Conservation (phyloP, 2,329 filamentous ascomycete species). For the Claviceps fusiformis region DNA sequence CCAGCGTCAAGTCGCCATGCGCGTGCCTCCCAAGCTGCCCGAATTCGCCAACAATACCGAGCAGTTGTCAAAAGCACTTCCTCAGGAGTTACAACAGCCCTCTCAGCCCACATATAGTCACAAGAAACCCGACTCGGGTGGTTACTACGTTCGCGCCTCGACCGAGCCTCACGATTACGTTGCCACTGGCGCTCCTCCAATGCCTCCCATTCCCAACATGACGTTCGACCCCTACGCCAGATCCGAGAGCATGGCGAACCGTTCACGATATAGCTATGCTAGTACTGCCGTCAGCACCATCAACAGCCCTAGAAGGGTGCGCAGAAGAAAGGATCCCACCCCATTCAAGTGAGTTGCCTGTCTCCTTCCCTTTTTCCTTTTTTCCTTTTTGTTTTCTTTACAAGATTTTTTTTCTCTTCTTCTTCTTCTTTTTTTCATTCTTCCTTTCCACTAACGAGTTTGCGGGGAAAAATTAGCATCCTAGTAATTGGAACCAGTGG, state of each 20-base stretch:
- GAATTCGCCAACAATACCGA: slow-evolving; percentile 36
- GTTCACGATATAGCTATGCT: slow-evolving; percentile 90
- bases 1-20: slow-evolving; percentile 33
- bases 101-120: slow-evolving; percentile 48
- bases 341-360: slow-evolving; percentile 81
- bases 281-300: slow-evolving; percentile 82
- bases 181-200: slow-evolving; percentile 30
- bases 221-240: slow-evolving; percentile 66
- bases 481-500: slow-evolving; percentile 78
- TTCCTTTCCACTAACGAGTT: slow-evolving; percentile 3
- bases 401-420: not conserved
- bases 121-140: slow-evolving; percentile 26
- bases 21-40: slow-evolving; percentile 36
- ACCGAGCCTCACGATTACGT: slow-evolving; percentile 31
- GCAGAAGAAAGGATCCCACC: slow-evolving; percentile 91
- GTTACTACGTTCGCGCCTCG: slow-evolving; percentile 2
- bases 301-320: slow-evolving; percentile 82
- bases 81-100: slow-evolving; percentile 41
- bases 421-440: not conserved
- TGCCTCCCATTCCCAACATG: slow-evolving; percentile 47
- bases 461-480: slow-evolving; percentile 41
- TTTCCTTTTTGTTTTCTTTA: not conserved
- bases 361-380: not conserved
- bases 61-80: slow-evolving; percentile 31
- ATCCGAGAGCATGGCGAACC: slow-evolving; percentile 91